Conservation (phyloP, 805 yeast genomes). For the Wickerhamiella qilinensis region DNA sequence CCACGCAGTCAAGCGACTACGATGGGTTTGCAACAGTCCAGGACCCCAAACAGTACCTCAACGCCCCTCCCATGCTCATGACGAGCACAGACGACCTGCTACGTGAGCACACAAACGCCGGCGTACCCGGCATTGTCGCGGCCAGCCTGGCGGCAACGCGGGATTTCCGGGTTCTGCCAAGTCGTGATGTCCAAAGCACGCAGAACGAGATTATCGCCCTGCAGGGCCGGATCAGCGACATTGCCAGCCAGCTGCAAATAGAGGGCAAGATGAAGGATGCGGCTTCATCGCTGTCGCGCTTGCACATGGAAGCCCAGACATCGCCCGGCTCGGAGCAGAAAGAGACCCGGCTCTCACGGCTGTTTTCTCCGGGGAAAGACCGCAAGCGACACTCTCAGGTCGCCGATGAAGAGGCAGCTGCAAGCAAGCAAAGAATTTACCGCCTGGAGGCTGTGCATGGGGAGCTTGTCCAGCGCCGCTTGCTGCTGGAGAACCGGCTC, state of each 20-base stretch:
- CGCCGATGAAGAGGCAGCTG: slow-evolving; percentile 15
- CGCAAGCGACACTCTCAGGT: slow-evolving; percentile 4
- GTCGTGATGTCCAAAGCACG: slow-evolving; percentile 10
- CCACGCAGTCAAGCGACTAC: no score
- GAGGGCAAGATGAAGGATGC: slow-evolving; percentile 17
- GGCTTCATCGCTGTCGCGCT: slow-evolving; percentile 11
- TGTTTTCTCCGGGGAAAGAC: slow-evolving; percentile 1
- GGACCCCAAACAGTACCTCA: slow-evolving; percentile 14
- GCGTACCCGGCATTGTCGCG: slow-evolving; percentile 7
- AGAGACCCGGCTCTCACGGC: neutral
- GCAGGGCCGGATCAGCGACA: slow-evolving; percentile 8
- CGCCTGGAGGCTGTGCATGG: slow-evolving; percentile 7
- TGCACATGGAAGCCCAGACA: slow-evolving; percentile 5
- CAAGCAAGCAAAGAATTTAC: slow-evolving; percentile 8
- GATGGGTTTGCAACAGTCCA: slow-evolving; percentile 1
- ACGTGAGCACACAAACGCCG: no score
- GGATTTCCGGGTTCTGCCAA: slow-evolving; percentile 7
- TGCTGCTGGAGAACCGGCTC: slow-evolving; percentile 8
- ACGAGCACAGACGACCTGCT: slow-evolving; percentile 3
- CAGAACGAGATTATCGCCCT: slow-evolving; percentile 10
- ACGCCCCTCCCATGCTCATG: slow-evolving; percentile 16
- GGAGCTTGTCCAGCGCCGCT: slow-evolving; percentile 6
- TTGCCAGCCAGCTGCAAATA: slow-evolving; percentile 10
- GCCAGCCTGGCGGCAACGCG: slow-evolving; percentile 12
- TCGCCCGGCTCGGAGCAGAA: slow-evolving; percentile 2